Conservation (phyloP, 169 alveolate species). For the Plasmodium coatneyi region DNA sequence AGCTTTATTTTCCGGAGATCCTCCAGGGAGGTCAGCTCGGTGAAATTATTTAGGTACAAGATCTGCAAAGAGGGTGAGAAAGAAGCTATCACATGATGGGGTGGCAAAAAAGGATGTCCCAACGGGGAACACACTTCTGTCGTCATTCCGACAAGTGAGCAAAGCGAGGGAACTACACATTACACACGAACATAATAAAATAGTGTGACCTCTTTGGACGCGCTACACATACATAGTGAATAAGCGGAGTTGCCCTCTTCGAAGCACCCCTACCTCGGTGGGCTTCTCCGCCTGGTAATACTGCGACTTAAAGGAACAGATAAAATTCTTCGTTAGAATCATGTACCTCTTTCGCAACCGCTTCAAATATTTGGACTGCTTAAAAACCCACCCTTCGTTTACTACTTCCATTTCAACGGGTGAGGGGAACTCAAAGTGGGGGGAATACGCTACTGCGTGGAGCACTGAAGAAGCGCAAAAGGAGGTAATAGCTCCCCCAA, state of each 20-base stretch:
- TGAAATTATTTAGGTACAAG: conserved; percentile 54
- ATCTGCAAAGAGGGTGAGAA: conserved; percentile 9
- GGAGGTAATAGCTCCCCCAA: neutral
- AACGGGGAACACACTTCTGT: neutral
- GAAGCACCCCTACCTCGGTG: conserved; percentile 37
- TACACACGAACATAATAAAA: neutral
- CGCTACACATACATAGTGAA: neutral
- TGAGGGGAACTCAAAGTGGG: neutral
- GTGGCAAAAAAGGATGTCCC: neutral
- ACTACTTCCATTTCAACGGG: conserved; percentile 51
- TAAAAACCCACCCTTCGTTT: conserved; percentile 69
- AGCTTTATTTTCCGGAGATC: conserved; percentile 45
- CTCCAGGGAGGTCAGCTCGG: conserved; percentile 70
- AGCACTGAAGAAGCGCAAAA: neutral
- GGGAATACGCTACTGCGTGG: neutral
- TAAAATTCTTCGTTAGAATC: conserved; percentile 55
- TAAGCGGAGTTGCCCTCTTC: neutral
- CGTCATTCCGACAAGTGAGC: neutral
- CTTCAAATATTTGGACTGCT: conserved; percentile 65
- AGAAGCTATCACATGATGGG: neutral
- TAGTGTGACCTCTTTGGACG: neutral
- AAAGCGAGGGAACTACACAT: neutral
- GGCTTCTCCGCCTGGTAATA: conserved; percentile 72
- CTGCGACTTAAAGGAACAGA: conserved; percentile 67
- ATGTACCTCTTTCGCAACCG: conserved; percentile 55